Evolutionary conservation across 164 flowering plant genomes (phyloP), one percentile per base, ranked within the genome.

Genomic region (Stephania yunnanensis): DNA sequence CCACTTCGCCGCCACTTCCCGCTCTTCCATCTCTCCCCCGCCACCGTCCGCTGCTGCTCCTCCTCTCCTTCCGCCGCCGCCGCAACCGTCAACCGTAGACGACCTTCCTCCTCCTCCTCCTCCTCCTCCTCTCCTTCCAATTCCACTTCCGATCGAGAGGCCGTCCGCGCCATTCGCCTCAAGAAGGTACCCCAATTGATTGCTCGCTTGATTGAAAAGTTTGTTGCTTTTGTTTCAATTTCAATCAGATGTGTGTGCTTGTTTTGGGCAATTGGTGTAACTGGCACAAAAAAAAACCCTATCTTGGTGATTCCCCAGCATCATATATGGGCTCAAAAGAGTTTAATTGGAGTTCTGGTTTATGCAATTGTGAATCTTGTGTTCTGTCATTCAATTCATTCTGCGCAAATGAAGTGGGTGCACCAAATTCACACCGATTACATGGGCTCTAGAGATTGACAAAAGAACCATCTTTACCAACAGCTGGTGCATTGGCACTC

Each of bases 101-200:
- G 88, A 1, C 71, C 90, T 10, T 72, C 87, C 2, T 36, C 86
- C 2, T 78, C 89, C 1, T 72, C 87, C 2, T 36, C 86, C 2
- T 78, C 89, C 1, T 36, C 86, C 2, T 78, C 89, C 1, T 73
- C 90, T 8, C 69, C 87, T 2, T 29, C 86, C 2, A 70, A 85
- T 17, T 84, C 88, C 20, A 92, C 97, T 25, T 92, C 96, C 12
- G 95, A 90, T 69, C 83, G 88, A 75, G 97, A 92, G 0, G 87
- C 97, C 65, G 67, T 92, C 79, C 97, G 98, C 15, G 84, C 90
- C 67, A 87, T 94, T 81, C 96, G 98, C 76, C 81, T 92, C 64
- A 83, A 91, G 44, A 94, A 92, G 93, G 98, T 91, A 61, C 5
- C 4, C 3, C 52, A 48, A 48, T 48, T 8, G 53, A 0, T 70